These are phyloP conservation scores for Musa schizocarpa DNA, from an alignment of 176 grass and related monocot genomes.

Conservation along the genomic window DNA sequence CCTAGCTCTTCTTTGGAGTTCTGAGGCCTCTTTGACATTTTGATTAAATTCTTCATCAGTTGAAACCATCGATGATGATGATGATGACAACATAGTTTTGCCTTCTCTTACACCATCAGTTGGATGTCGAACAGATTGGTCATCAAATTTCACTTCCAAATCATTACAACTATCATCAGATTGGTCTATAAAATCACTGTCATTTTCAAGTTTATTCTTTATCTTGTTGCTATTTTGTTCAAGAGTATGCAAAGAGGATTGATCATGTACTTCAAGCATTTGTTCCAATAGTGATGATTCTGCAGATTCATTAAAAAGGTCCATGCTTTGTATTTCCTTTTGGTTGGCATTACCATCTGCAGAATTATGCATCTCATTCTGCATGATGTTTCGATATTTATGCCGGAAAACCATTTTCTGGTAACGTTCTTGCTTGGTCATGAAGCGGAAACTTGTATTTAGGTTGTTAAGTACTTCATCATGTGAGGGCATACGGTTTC, in stretches of 20 bases:
- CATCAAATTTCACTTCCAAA: conserved; percentile 2
- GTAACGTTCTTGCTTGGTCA: conserved; percentile 20
- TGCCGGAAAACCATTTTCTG: conserved; percentile 59
- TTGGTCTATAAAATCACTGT: conserved; percentile 5
- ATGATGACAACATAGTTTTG: neutral
- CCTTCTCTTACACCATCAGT: neutral
- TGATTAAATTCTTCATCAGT: conserved; percentile 47
- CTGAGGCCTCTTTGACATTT: conserved; percentile 51
- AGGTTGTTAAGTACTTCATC: conserved; percentile 27
- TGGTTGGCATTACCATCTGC: neutral
- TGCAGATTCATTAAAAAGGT: conserved; percentile 29
- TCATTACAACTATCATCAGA: neutral
- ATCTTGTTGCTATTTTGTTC: conserved; percentile 27
- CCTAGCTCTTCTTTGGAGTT: conserved; percentile 45
- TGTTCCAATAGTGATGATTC: conserved; percentile 60
- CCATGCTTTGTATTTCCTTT: conserved; percentile 8
- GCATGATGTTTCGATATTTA: neutral
- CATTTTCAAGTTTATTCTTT: conserved; percentile 22
- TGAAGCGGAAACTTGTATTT: conserved; percentile 26
- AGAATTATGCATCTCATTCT: conserved; percentile 6
- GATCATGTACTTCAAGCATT: conserved; percentile 51
- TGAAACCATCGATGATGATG: conserved; percentile 15
- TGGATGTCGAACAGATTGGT: conserved; percentile 5
- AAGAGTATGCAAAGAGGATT: conserved; percentile 19
- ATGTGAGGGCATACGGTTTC: conserved; percentile 31